These are phyloP conservation scores for Diplodia scrobiculata DNA, from an alignment of 2,329 filamentous ascomycete species.

Conservation along the genomic window DNA sequence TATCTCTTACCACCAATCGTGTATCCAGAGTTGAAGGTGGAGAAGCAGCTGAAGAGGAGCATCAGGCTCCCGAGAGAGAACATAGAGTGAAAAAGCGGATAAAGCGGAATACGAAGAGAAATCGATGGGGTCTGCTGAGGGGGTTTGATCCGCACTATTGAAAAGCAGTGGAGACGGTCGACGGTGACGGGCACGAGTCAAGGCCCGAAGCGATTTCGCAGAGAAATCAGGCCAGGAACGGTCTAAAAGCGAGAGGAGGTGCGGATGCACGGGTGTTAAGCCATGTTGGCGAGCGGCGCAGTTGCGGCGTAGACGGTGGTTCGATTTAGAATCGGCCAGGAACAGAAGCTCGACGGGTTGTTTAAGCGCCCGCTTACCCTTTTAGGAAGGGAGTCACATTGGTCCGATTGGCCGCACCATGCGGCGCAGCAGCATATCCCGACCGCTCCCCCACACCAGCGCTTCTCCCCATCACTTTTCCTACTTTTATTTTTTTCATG, in stretches of 20 bases:
- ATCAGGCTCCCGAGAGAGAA: not conserved
- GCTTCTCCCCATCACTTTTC: conserved; percentile 2
- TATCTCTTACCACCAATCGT: too few relatives aligned
- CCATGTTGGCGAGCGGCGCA: not conserved
- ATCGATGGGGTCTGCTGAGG: not conserved
- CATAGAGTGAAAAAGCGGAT: not conserved
- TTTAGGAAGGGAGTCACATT: not conserved
- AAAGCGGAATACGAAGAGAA: not conserved
- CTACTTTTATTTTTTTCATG: not conserved
- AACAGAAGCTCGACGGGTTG: not conserved
- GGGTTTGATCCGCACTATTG: not conserved
- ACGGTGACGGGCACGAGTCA: not conserved
- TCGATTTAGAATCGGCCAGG: not conserved
- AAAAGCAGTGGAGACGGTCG: not conserved
- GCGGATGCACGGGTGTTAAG: not conserved
- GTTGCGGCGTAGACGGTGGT: conserved; percentile 4
- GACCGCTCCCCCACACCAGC: conserved; percentile 3
- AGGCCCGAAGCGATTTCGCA: not conserved
- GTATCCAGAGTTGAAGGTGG: not conserved
- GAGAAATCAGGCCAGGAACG: not conserved
- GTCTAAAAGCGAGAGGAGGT: not conserved
- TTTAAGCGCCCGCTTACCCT: conserved; percentile 7
- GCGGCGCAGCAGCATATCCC: conserved; percentile 10
- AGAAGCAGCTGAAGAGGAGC: not conserved
- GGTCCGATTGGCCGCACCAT: not conserved